Percentiles rank a stretch among this genome's conserved stretches.
Conservation (phyloP, 371 early-diverging fungal species). For the Saksenaea oblongispora region DNA sequence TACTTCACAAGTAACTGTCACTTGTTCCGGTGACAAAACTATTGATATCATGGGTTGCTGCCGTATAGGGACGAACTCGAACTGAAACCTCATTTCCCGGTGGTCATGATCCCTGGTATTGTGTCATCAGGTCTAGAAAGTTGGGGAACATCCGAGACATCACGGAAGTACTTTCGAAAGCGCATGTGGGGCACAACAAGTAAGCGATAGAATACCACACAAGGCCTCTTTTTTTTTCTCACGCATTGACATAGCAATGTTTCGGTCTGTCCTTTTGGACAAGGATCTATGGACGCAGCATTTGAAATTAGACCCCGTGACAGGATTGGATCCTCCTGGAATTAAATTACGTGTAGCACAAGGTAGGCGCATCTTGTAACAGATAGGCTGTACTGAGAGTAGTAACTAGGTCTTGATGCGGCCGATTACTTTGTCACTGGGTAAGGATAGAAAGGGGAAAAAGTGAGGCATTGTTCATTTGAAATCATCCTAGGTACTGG, state of each 20-base stretch:
- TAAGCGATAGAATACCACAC: slow-evolving; percentile 28
- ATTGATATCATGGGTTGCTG: too few relatives aligned
- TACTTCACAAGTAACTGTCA: slow-evolving; percentile 28
- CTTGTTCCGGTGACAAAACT: too few relatives aligned
- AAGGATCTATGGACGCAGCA: slow-evolving; percentile 86
- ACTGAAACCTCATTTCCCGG: slow-evolving; percentile 64
- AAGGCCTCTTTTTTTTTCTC: not conserved
- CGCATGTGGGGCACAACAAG: slow-evolving; percentile 91
- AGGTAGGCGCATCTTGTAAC: slow-evolving; percentile 56
- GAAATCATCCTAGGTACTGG: slow-evolving; percentile 68
- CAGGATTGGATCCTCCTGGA: slow-evolving; percentile 87
- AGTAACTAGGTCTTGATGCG: slow-evolving; percentile 86
- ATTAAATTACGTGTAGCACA: slow-evolving; percentile 86
- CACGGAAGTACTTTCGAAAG: slow-evolving; percentile 83
- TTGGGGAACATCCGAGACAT: slow-evolving; percentile 82
- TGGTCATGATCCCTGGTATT: slow-evolving; percentile 92
- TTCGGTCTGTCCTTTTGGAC: slow-evolving; percentile 79
- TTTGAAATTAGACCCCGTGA: slow-evolving; percentile 79
- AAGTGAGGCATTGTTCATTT: not conserved
- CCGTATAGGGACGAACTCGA: slow-evolving; percentile 39
- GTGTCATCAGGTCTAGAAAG: slow-evolving; percentile 90
- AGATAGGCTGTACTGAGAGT: not conserved
- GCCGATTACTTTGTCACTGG: slow-evolving; percentile 95
- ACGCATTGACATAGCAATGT: slow-evolving; percentile 62
- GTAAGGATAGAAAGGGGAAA: too few relatives aligned